Evolutionary conservation across 2,329 filamentous ascomycete genomes (phyloP).

Genomic region (Pestalotiopsis sp.): DNA sequence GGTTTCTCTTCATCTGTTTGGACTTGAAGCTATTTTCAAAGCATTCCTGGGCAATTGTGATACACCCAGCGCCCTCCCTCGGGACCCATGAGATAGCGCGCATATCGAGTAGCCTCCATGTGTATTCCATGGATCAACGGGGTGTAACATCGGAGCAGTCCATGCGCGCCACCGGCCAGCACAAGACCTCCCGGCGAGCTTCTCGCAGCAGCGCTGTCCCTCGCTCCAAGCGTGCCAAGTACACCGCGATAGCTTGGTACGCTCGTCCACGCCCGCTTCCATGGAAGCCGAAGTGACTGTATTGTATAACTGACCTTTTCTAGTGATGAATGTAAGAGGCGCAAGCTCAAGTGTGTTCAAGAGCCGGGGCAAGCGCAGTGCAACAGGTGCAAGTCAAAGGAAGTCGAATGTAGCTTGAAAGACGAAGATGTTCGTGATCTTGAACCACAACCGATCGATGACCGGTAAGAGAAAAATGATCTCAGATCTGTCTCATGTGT

Average conservation of each 20-base stretch:
- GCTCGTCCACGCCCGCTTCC: not conserved
- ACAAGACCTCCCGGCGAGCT: not conserved
- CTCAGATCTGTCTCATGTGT: not conserved
- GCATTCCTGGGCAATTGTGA: not conserved
- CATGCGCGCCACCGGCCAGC: not conserved
- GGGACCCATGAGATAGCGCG: not conserved
- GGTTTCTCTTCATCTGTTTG: not conserved
- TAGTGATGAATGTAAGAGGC: slow-evolving; percentile 7
- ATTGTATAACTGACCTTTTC: not conserved
- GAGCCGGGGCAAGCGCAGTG: not conserved
- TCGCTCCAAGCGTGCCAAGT: slow-evolving; percentile 9
- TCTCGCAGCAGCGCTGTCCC: not conserved
- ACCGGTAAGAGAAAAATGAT: not conserved
- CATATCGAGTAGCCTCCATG: not conserved
- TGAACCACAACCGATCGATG: not conserved
- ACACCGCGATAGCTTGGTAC: slow-evolving; percentile 6
- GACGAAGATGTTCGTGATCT: not conserved
- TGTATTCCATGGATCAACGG: not conserved
- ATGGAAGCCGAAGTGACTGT: too few relatives aligned
- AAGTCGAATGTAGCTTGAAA: not conserved
- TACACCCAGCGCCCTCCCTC: not conserved
- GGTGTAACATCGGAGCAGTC: not conserved
- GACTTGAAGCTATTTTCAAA: not conserved
- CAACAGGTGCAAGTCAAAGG: not conserved
- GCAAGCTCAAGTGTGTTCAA: slow-evolving; percentile 5